phyloP scores from a whole-genome alignment of 1,139 yeast species.

The Sugiyamaella xylanicola region DNA sequence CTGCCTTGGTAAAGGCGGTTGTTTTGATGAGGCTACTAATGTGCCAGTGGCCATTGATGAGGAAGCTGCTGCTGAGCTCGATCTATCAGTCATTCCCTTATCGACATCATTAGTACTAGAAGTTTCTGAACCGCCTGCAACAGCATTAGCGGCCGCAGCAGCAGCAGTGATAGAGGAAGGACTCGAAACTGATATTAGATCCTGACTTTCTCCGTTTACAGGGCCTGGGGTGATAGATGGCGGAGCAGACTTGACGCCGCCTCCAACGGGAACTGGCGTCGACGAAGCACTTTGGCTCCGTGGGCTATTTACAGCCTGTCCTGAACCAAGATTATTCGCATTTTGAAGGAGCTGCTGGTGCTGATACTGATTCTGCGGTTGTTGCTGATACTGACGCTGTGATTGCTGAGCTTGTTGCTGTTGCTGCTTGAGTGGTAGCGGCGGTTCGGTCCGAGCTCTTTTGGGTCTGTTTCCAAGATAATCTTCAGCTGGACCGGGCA shows the following conservation, averaged over 20 bases:
- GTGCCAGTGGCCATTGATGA: not conserved
- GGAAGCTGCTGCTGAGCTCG: not conserved
- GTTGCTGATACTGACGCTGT: too few relatives aligned
- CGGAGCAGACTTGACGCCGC: constrained; percentile 1
- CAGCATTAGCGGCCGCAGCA: not conserved
- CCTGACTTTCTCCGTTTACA: too few relatives aligned
- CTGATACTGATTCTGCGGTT: not conserved
- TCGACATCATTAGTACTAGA: not conserved
- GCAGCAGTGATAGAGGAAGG: not conserved
- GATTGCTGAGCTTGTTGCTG: not conserved
- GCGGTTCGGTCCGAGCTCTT: constrained; percentile 13
- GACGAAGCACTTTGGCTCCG: not conserved
- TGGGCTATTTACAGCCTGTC: not conserved
- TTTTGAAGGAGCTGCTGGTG: not conserved
- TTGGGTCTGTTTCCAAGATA: constrained; percentile 18
- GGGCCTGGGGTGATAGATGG: not conserved
- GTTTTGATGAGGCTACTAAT: not conserved
- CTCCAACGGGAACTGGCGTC: not conserved
- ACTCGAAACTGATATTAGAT: too few relatives aligned
- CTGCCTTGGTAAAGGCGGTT: constrained; percentile 4
- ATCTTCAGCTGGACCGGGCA: constrained; percentile 29
- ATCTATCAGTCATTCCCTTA: not conserved
- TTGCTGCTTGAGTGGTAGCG: not conserved
- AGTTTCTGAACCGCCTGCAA: not conserved
- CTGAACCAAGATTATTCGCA: not conserved